Conservation (phyloP, 192 early-diverging fungal species). For the Coemansia sp. region DNA sequence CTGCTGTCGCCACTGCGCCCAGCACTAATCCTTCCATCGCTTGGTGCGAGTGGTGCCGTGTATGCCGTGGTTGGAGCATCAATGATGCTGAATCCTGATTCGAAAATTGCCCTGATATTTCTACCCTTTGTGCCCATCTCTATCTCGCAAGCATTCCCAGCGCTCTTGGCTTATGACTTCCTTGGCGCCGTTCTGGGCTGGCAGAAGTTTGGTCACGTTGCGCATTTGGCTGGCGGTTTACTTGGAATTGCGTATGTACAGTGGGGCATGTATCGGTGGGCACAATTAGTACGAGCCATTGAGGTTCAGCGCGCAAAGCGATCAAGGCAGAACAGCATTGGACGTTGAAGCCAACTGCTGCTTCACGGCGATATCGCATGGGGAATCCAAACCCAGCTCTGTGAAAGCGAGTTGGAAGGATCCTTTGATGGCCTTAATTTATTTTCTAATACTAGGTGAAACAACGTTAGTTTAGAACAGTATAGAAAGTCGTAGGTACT, state of each 20-base stretch:
- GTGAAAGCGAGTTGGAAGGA: not conserved
- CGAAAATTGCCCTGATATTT: constrained; percentile 63
- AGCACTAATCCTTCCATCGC: constrained; percentile 57
- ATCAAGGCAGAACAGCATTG: not conserved
- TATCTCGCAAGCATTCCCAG: constrained; percentile 66
- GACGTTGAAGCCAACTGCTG: not conserved
- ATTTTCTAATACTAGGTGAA: not conserved
- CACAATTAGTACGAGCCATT: not conserved
- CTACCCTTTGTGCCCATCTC: constrained; percentile 58
- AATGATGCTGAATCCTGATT: constrained; percentile 59
- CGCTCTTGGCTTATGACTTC: constrained; percentile 67
- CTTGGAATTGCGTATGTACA: constrained; percentile 61
- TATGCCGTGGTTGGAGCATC: constrained; percentile 68
- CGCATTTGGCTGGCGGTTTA: constrained; percentile 68
- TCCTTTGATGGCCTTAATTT: not conserved
- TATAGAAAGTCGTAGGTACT: too few species aligned
- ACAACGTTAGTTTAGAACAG: not conserved
- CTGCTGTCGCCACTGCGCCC: constrained; percentile 45
- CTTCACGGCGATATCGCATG: too few species aligned
- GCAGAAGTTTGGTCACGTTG: constrained; percentile 76
- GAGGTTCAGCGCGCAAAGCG: not conserved
- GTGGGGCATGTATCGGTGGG: constrained; percentile 47
- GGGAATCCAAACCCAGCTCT: not conserved
- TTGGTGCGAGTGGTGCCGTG: constrained; percentile 85
- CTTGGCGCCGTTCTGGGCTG: constrained; percentile 71